Evolutionary conservation across 78 protist genomes (phyloP), one percentile per base, ranked within the genome.

Genomic region (Guillardia theta): DNA sequence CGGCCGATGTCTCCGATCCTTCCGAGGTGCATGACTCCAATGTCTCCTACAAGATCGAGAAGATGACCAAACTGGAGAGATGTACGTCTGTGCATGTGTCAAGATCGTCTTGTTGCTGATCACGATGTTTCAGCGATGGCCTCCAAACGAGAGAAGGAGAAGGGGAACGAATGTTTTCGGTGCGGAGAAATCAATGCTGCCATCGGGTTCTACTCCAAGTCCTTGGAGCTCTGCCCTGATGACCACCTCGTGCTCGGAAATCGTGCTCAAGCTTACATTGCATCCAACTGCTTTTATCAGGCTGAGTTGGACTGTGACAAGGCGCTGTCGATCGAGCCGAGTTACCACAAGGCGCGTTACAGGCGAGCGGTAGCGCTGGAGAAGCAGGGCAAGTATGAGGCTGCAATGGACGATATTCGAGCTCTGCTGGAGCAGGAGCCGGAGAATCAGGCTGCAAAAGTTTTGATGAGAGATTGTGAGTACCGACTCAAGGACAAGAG

Each of bases 211-310:
- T 78, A 78, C 90, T 43, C 90, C 50, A 78, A 78, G 90, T 19
- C 90, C 1, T 48, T 78, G 5, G 90, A 78, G 9, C 90, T 78
- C 48, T 0, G 21, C 18, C 90, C 90, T 4, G 90, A 50, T n/a
- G 90, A 78, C 90, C 90, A 78, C 50, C 2, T 78, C 53, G 90
- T 78, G 50, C 90, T 78, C 18, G 90, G 90, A 1, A 78, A 78
- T 30, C 90, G 90, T n/a, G 90, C 90, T 10, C 90, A 78, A 50
- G 90, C 90, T 22, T 78, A 78, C 9, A 37, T 78, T 10, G 90
- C 43, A 22, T 44, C 44, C 48, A 37, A 78, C 43, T 78, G 90
- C 90, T 43, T 21, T 30, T 43, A 43, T 22, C 90, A 78, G 90
- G 90, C 90, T 0, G 90, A 78, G 48, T 8, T 78, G 2, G 90